A percentile compares a stretch with the other conserved stretches of the same genome.
These are phyloP conservation scores for Dactylellina sp. DNA, from an alignment of 2,329 filamentous ascomycete species.

Conservation along the genomic window DNA sequence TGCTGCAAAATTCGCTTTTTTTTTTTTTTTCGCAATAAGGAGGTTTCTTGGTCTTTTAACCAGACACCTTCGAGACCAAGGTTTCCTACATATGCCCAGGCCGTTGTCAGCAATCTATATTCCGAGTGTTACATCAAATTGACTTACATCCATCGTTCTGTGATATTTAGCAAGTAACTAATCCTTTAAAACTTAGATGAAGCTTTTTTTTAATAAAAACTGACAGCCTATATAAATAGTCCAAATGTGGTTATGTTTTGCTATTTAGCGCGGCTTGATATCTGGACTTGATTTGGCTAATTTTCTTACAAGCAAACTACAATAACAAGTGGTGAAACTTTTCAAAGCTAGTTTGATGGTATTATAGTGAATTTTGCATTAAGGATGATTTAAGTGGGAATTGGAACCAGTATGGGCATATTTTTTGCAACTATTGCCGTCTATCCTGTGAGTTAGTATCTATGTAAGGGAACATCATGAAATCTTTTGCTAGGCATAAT, in stretches of 20 bases:
- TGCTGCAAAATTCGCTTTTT: slow-evolving; percentile 79
- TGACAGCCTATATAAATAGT: slow-evolving; percentile 65
- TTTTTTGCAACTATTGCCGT: slow-evolving; percentile 68
- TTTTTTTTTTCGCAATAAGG: slow-evolving; percentile 76
- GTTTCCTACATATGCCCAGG: slow-evolving; percentile 77
- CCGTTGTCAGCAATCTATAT: slow-evolving; percentile 83
- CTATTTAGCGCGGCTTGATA: slow-evolving; percentile 71
- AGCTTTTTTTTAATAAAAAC: too few relatives aligned
- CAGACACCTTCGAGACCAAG: too few relatives aligned
- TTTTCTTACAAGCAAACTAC: slow-evolving; percentile 58
- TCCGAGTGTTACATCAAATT: slow-evolving; percentile 80
- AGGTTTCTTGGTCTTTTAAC: too few relatives aligned
- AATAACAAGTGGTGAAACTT: slow-evolving; percentile 6
- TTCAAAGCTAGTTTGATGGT: slow-evolving; percentile 61
- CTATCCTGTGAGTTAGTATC: slow-evolving; percentile 62
- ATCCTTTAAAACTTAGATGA: neutral
- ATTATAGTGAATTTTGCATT: slow-evolving; percentile 69
- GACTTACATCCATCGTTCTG: slow-evolving; percentile 84
- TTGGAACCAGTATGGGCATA: slow-evolving; percentile 73
- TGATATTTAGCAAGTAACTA: slow-evolving; percentile 74
- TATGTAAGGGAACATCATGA: neutral
- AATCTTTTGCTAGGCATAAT: too few relatives aligned
- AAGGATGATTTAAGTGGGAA: slow-evolving; percentile 72
- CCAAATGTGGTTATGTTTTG: slow-evolving; percentile 74
- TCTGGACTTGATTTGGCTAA: slow-evolving; percentile 71